Evolutionary conservation across 2,329 filamentous ascomycete genomes (phyloP).

Genomic region (Colletotrichum phormii): DNA sequence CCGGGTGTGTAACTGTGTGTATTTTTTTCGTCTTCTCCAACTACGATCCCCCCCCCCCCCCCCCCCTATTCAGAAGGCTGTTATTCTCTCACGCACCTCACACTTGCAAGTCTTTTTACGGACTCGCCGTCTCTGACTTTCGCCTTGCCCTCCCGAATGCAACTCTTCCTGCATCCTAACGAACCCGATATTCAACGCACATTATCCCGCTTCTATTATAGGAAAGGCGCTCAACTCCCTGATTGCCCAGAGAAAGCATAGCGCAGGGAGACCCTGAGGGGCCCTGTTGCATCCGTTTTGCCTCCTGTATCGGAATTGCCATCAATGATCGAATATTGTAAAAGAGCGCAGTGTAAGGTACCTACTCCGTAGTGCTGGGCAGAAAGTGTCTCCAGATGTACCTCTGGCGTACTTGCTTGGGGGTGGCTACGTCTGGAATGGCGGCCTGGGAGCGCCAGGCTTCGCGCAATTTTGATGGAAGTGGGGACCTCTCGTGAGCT

Average conservation of each 20-base stretch:
- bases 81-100: background rate
- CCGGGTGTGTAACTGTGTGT: background rate
- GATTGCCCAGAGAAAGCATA: background rate
- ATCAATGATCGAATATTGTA: slow-evolving; percentile 15
- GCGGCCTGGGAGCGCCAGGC: slow-evolving; percentile 23
- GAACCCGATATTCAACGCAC: slow-evolving; percentile 13
- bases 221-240: background rate
- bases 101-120: background rate
- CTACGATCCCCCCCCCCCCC: background rate
- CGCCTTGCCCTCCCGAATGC: slow-evolving; percentile 22
- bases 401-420: slow-evolving; percentile 16
- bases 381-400: slow-evolving; percentile 11
- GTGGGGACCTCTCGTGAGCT: slow-evolving; percentile 22
- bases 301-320: slow-evolving; percentile 18
- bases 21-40: background rate
- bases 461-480: slow-evolving; percentile 32
- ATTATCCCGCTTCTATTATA: slow-evolving; percentile 20
- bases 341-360: background rate
- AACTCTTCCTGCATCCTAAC: slow-evolving; percentile 21
- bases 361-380: background rate
- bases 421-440: slow-evolving; percentile 18
- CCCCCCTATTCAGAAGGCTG: background rate
- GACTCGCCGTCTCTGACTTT: slow-evolving; percentile 21
- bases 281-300: background rate
- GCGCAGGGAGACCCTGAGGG: slow-evolving; percentile 1